Conservation (phyloP, 768 basidiomycete genomes). For the Lentinula lateritia region DNA sequence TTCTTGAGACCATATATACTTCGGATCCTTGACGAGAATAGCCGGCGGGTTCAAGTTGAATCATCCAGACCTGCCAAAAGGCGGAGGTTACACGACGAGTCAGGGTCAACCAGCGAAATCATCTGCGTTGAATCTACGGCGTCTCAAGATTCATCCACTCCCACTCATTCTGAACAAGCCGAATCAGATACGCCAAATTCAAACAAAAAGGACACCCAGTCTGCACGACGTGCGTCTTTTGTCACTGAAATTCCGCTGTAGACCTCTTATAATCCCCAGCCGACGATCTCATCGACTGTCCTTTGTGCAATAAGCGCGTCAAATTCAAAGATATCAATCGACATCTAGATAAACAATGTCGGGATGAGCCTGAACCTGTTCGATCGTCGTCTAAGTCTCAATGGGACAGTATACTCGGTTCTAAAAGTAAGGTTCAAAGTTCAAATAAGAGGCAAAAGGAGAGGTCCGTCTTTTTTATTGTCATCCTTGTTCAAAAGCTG, state of each 20-base stretch:
- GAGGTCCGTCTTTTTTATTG: conserved; percentile 15
- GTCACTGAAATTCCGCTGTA: not conserved
- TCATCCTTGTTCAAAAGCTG: conserved; percentile 13
- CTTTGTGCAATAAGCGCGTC: conserved; percentile 49
- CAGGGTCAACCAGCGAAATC: conserved; percentile 13
- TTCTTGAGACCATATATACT: conserved; percentile 38
- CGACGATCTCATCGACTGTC: conserved; percentile 47
- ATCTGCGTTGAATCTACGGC: not conserved
- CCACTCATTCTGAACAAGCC: not conserved
- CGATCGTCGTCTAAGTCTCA: conserved; percentile 15
- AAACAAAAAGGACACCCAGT: not conserved
- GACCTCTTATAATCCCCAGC: conserved; percentile 19
- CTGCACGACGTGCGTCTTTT: not conserved
- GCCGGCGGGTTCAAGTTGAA: conserved; percentile 5
- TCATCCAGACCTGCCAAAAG: conserved; percentile 2
- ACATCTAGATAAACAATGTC: conserved; percentile 66
- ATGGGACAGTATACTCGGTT: conserved; percentile 20
- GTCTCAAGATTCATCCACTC: not conserved
- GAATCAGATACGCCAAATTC: not conserved
- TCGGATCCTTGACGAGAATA: conserved; percentile 30
- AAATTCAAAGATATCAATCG: conserved; percentile 45
- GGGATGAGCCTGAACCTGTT: conserved; percentile 16
- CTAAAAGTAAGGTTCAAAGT: conserved; percentile 29
- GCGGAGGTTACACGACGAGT: conserved; percentile 20
- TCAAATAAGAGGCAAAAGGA: conserved; percentile 39